Conservation (phyloP, 2,329 filamentous ascomycete genomes). For the Fusarium protoensiforme region DNA sequence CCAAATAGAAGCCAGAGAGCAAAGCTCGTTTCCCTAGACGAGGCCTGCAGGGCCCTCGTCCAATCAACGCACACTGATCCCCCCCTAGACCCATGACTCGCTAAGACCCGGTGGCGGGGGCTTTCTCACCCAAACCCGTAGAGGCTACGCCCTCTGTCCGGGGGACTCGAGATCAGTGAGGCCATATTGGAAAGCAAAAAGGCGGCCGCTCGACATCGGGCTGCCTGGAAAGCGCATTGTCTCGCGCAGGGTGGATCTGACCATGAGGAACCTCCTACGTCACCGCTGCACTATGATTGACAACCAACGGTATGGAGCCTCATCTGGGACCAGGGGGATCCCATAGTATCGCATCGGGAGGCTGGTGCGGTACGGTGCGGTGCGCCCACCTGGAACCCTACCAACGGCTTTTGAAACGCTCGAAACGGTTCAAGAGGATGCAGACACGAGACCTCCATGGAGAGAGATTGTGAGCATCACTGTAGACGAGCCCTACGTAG, state of each 20-base stretch:
- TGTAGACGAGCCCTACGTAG: neutral
- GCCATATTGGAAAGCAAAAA: conserved; percentile 36
- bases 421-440: neutral
- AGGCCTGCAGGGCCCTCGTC: conserved; percentile 36
- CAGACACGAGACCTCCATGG: neutral
- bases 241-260: conserved; percentile 10
- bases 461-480: neutral
- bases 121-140: conserved; percentile 30
- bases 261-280: conserved; percentile 32
- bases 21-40: conserved; percentile 46
- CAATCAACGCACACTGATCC: conserved; percentile 38
- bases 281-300: conserved; percentile 30
- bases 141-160: conserved; percentile 22
- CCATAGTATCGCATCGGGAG: neutral
- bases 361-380: neutral
- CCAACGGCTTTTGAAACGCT: neutral
- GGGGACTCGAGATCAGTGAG: conserved; percentile 38
- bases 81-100: conserved; percentile 42
- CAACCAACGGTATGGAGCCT: conserved; percentile 25
- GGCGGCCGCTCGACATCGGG: conserved; percentile 28
- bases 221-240: conserved; percentile 17
- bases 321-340: conserved; percentile 25
- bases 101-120: conserved; percentile 41
- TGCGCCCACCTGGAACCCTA: neutral
- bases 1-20: conserved; percentile 44